Evolutionary conservation across 1,139 yeast species (phyloP), one percentile per base, ranked within the genome.

Genomic region (Starmera stellimalicola): DNA sequence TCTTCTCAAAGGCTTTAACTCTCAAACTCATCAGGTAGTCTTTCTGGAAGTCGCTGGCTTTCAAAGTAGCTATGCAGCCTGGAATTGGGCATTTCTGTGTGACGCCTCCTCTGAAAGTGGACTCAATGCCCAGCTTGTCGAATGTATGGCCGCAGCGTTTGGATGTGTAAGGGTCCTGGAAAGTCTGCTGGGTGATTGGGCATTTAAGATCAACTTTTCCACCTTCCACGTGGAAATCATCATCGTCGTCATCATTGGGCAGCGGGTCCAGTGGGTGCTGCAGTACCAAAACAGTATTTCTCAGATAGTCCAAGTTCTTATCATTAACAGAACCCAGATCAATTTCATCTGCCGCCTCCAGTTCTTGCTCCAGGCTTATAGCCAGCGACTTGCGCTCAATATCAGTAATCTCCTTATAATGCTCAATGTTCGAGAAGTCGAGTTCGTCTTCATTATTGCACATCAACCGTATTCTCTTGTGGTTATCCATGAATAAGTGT

Each of bases 171-270:
- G 93, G 91, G 3, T 57, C 55, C 19, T 51, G 58, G 50, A 70
- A 77, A 27, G 58, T 53, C 37, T 65, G 60, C 40, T 70, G 53
- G 0, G 85, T 72, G 10, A 80, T 61, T 0, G 91, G 88, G 51
- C 85, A 84, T 27, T 63, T 65, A 35, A 81, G 52, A 29, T 77
- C 73, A 15, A 81, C 61, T 33, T 61, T 70, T 26, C 91, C 91
- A 33, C 91, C 93, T 3, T 72, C 72, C 5, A 79, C 67, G 29
- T 65, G 70, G 27, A 79, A 37, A 15, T 77, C 84, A 10, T 72
- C 79, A 23, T 73, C 79, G 14, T 60, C 71, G 1, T 51, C 58
- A 8, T 45, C 48, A n/a, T 46, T 51, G 6, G 65, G 65, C 7
- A 61, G 28, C 5, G 63, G 65, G 5, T 54, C 56, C 9, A 38